A percentile compares a stretch with the other conserved stretches of the same genome.
phyloP scores from a whole-genome alignment of 148 eudicot genomes.

The Cornus suecica region DNA sequence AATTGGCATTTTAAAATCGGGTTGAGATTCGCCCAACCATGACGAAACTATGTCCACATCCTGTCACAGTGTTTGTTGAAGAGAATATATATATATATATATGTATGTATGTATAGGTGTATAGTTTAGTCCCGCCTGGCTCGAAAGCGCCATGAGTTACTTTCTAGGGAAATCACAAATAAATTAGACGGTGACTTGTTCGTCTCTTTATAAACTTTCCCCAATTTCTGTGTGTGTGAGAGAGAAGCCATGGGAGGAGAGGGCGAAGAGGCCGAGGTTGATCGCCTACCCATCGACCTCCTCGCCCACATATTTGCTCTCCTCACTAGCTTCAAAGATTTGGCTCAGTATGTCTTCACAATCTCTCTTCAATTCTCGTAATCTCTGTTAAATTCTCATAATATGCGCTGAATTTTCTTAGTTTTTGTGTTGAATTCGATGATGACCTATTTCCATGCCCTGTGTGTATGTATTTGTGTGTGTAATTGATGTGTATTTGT shows the following conservation, averaged over 20 bases:
- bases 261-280: slow-evolving; percentile 53
- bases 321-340: slow-evolving; percentile 71
- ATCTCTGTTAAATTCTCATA: background rate
- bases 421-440: background rate
- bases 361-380: too few species aligned
- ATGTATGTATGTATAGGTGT: background rate
- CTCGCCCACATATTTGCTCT: slow-evolving; percentile 65
- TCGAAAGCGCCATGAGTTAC: background rate
- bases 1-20: background rate
- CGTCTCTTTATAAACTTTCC: background rate
- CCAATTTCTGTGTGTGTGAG: background rate
- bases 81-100: background rate
- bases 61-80: background rate
- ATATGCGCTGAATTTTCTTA: background rate
- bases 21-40: background rate
- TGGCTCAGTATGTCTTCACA: slow-evolving; percentile 66
- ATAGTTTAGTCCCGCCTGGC: background rate
- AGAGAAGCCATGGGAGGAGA: slow-evolving; percentile 13
- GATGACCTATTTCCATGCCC: background rate
- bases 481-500: background rate
- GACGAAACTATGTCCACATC: background rate
- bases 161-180: background rate
- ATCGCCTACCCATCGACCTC: slow-evolving; percentile 69
- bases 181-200: background rate
- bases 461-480: background rate